Evolutionary conservation across 2,329 filamentous ascomycete species (phyloP), one percentile per base, ranked within the genome.

Genomic region (Calonectria naviculata): DNA sequence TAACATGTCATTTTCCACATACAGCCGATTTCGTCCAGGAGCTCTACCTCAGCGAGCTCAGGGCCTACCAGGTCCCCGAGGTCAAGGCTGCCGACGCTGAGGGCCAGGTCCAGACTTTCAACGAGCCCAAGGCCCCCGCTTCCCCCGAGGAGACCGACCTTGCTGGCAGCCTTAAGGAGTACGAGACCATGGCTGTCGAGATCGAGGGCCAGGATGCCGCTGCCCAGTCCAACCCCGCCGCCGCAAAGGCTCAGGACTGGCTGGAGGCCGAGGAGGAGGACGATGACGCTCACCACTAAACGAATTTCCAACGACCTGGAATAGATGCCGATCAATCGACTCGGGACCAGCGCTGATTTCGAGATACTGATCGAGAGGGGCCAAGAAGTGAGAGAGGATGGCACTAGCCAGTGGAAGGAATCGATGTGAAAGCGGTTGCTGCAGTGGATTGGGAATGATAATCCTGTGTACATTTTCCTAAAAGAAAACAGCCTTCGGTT

Each of bases 1-100:
- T 83, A 78, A 82, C 79, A 63, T 64, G 31, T 71, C 64, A 66
- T 68, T 42, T 19, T 67, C 49, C 49, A n/a, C 38, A 29, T 63
- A 75, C 83, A 98, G 97, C 94, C 91, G 97, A 99, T 86, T 92
- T 98, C 81, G 94, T 99, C 80, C 97, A 98, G 87, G 96, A 98
- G 84, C 91, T 99, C 83, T 99, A 99, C 90, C 92, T 99, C 80
- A 93, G 93, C 85, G 95, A 98, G 87, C 92, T 99, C 83, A 97
- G 96, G 88, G 91, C 92, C 86, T 98, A 98, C 93, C 98, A 98
- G 91, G 88, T 92, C 75, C 88, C 94, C 68, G 88, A 91, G 78
- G 84, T 96, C 87, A 98, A 98, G 90, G 89, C 95, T 75, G 91
- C 91, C 80, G 97, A 98, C 82, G 89, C 95, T 82, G 93, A 96